Evolutionary conservation across 169 alveolate genomes (phyloP), one percentile per base, ranked within the genome.

Genomic region (Plasmodium berghei): DNA sequence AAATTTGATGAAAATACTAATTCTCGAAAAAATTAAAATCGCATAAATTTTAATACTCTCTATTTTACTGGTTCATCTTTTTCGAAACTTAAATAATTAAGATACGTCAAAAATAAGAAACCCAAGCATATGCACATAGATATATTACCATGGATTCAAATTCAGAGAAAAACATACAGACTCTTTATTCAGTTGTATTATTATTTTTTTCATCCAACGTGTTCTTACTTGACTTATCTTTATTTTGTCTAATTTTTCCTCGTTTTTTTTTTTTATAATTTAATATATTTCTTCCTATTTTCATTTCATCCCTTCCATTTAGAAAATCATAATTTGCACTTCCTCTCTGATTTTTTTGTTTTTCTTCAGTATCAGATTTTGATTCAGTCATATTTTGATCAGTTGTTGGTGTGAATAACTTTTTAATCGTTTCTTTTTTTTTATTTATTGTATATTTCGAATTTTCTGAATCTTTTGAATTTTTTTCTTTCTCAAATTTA

Each of bases 401-500:
- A 18, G 22, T 45, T 2, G 14, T 20, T 0, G 89, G 22, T 18
- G 90, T 28, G 22, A 80, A 80, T 46, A 80, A n/a, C 28, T 61
- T 67, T 61, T 52, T 67, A 52, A 80, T 80, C 6, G 71, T 34
- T 42, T 80, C 83, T 54, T 62, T 80, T 49, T 67, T 80, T 48
- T 26, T 80, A 40, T 61, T 67, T 2, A 80, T 22, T 40, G 16
- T 67, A 63, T 40, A 9, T 22, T 46, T 67, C 10, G 14, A 22
- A 26, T 59, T 28, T 16, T 80, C 83, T 16, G 24, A 9, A 34
- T 8, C 10, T 67, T 80, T 80, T 20, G 9, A 18, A 18, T 45
- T 80, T 45, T 64, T 75, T 75, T 75, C 89, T 48, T 71, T 69
- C 55, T 80, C 85, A 34, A 67, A 52, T 56, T 80, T 52, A 16